These are phyloP conservation scores for Andalucia godoyi DNA, from an alignment of 78 protist genomes.

Conservation along the genomic window DNA sequence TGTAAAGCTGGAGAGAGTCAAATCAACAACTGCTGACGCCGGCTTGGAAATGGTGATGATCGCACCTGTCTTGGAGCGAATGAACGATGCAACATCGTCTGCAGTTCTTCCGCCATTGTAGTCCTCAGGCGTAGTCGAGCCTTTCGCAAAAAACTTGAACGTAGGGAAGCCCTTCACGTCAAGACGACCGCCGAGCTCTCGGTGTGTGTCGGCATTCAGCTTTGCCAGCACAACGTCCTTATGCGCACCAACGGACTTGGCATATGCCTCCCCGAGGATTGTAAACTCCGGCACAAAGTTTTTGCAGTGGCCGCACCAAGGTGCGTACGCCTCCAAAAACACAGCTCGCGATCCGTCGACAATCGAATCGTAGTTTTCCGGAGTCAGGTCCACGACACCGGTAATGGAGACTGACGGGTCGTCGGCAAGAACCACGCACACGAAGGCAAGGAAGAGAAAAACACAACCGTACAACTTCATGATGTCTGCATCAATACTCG, in stretches of 20 bases:
- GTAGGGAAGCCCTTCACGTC: constrained; percentile 80
- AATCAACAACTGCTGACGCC: constrained; percentile 39
- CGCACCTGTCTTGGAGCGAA: constrained; percentile 44
- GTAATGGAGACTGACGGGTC: background rate
- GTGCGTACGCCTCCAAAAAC: constrained; percentile 34
- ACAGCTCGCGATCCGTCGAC: constrained; percentile 55
- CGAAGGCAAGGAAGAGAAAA: background rate
- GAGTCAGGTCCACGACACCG: constrained; percentile 29
- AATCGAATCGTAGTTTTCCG: constrained; percentile 44
- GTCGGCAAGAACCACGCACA: background rate
- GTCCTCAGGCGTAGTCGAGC: constrained; percentile 12
- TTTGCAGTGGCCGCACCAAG: constrained; percentile 89
- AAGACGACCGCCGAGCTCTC: constrained; percentile 32
- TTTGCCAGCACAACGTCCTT: constrained; percentile 46
- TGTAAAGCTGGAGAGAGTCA: constrained; percentile 50
- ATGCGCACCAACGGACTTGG: constrained; percentile 1
- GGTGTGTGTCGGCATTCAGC: constrained; percentile 52
- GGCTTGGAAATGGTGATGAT: constrained; percentile 25
- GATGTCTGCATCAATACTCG: no score
- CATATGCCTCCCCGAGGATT: constrained; percentile 38
- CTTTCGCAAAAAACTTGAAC: constrained; percentile 64
- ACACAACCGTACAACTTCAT: no score
- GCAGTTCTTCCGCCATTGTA: constrained; percentile 58
- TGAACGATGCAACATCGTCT: constrained; percentile 42
- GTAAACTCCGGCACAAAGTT: constrained; percentile 59